Evolutionary conservation across 306 rosid genomes (phyloP).

Genomic region (Dalbergia cochinchinensis): DNA sequence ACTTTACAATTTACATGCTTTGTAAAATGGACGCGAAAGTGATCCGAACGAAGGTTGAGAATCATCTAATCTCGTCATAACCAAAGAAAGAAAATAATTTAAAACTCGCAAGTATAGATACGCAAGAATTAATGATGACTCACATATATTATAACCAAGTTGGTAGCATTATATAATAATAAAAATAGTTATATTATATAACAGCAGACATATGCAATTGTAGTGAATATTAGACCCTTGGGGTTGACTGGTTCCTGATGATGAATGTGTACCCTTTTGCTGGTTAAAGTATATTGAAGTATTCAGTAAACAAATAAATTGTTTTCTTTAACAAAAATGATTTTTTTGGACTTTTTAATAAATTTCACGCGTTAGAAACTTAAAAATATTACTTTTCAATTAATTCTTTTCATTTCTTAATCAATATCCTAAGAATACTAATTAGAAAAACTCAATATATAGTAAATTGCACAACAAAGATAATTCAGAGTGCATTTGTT

Average conservation of each 20-base stretch:
- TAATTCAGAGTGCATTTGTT: too few relatives aligned
- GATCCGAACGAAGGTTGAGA: conserved; percentile 27
- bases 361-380: too few relatives aligned
- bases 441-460: too few relatives aligned
- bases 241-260: conserved; percentile 50
- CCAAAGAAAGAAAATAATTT: conserved; percentile 9
- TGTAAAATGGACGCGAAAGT: neutral
- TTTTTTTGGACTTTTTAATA: too few relatives aligned
- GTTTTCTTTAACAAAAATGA: too few relatives aligned
- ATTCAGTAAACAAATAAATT: neutral
- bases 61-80: conserved; percentile 48
- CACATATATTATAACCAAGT: conserved; percentile 30
- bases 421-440: too few relatives aligned
- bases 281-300: neutral
- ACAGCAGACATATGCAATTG: conserved; percentile 3
- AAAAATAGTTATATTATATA: neutral
- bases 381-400: too few relatives aligned
- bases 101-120: neutral
- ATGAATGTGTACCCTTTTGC: conserved; percentile 44
- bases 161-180: conserved; percentile 23
- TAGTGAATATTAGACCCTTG: conserved; percentile 42
- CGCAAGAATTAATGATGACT: conserved; percentile 19
- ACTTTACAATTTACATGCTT: conserved; percentile 37
- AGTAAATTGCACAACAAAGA: too few relatives aligned
- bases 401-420: too few relatives aligned